Percentiles rank a stretch among this genome's conserved stretches.
phyloP scores from a whole-genome alignment of 1,139 yeast genomes.

The Hyphopichia khmerensis region DNA sequence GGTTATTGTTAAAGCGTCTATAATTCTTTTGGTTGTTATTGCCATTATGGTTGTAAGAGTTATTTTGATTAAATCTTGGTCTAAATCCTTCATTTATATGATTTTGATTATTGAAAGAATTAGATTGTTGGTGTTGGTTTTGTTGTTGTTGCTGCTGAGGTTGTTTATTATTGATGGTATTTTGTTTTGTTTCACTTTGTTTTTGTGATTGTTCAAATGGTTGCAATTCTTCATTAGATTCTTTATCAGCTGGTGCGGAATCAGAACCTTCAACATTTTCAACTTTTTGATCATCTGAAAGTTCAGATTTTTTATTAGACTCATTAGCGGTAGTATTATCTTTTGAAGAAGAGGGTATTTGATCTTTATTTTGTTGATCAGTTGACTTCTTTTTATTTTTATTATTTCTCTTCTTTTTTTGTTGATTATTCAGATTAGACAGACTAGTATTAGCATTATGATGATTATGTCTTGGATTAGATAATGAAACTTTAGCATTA shows the following conservation, averaged over 20 bases:
- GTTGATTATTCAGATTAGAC: slow-evolving; percentile 22
- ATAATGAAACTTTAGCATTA: slow-evolving; percentile 65
- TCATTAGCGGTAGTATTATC: neutral
- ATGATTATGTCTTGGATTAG: slow-evolving; percentile 30
- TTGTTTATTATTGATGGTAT: slow-evolving; percentile 1
- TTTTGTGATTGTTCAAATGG: neutral
- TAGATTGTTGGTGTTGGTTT: slow-evolving; percentile 2
- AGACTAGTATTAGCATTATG: slow-evolving; percentile 17
- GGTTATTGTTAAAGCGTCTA: slow-evolving; percentile 13
- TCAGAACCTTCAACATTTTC: neutral
- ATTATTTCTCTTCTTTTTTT: neutral
- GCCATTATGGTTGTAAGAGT: neutral
- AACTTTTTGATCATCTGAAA: neutral
- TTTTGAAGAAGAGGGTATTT: neutral
- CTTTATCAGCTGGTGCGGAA: neutral
- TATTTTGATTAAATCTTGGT: slow-evolving; percentile 7
- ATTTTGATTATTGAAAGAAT: neutral
- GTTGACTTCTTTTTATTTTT: neutral
- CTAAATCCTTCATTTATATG: slow-evolving; percentile 7
- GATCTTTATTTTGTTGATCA: neutral
- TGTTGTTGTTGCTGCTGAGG: slow-evolving; percentile 2
- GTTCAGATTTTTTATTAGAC: slow-evolving; percentile 1
- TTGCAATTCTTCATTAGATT: neutral
- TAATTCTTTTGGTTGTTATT: slow-evolving; percentile 6
- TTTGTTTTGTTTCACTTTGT: neutral